These are phyloP conservation scores for Modicella reniformis DNA, from an alignment of 371 early-diverging fungal genomes.

Conservation along the genomic window DNA sequence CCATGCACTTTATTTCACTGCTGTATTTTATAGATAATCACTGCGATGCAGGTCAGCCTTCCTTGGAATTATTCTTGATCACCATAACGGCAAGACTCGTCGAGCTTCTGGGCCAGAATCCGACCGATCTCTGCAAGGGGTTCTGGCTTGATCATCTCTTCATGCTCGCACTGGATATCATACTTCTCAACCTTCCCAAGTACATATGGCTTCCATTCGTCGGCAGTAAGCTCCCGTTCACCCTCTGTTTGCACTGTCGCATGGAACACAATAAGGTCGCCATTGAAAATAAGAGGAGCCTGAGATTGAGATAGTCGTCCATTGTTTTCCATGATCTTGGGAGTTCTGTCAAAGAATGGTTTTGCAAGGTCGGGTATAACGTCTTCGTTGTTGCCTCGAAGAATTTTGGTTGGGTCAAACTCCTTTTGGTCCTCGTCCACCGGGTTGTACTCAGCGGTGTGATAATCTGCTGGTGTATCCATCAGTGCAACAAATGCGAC, in stretches of 20 bases:
- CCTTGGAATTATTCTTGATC: no score
- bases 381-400: not conserved
- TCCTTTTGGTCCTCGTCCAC: not conserved
- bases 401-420: not conserved
- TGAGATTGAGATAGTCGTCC: not conserved
- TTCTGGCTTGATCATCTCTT: not conserved
- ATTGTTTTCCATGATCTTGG: not conserved
- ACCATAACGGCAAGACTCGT: no score
- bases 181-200: not conserved
- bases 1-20: no score
- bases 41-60: no score
- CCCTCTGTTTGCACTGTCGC: not conserved
- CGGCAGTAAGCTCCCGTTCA: not conserved
- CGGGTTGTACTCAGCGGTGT: not conserved
- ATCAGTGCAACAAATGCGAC: slow-evolving; percentile 7
- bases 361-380: not conserved
- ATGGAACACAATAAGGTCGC: not conserved
- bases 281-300: not conserved
- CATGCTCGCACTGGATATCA: not conserved
- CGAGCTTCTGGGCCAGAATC: slow-evolving; percentile 4
- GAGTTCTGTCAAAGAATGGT: not conserved
- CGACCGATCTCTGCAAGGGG: not conserved
- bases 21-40: no score
- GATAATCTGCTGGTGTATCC: slow-evolving; percentile 10
- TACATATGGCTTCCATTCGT: slow-evolving; percentile 6